Evolutionary conservation across 176 grass and related monocot genomes (phyloP), one percentile per base, ranked within the genome.

Genomic region (Triticum monococcum): DNA sequence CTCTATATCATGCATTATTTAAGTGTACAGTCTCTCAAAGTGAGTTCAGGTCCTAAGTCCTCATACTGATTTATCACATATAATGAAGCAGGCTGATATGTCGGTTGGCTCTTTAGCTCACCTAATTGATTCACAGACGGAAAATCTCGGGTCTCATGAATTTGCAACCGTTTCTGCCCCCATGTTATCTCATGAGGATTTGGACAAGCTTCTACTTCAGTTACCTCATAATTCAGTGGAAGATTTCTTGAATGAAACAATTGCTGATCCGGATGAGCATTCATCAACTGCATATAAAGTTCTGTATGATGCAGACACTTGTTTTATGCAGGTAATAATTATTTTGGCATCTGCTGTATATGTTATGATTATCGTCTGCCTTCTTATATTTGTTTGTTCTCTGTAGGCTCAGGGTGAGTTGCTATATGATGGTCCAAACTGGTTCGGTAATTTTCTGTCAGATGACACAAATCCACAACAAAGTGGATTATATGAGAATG

Each of bases 401-500:
- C 66, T 56, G 24, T 64, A 57, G 54, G 17, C 54, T 57, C 54
- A 91, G 90, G 86, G 40, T 56, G 77, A 85, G 13, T 79, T 43
- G 3, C 9, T 30, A 70, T 57, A 57, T 57, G 86, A 85, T 84
- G 77, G 69, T 78, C 37, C 28, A 69, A 77, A 46, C 7, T 85
- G 81, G 54, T 59, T 32, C 16, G 78, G 50, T 12, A 56, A 33
- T 76, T 86, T 91, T 18, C 18, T 76, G 72, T 45, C 66, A 61
- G 89, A 85, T 37, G 88, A 88, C 16, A 36, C 20, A 1, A 75
- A 61, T 36, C 68, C 64, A 13, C 87, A 91, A 23, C 35, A 86
- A 23, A 86, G 73, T 74, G 77, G 85, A 68, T 57, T 81, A 12
- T 92, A 91, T 88, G 91, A 95, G 83, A 74, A 89, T 87, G 28